These are phyloP conservation scores for Vanderwaltozyma yarrowii DNA, from an alignment of 805 yeast species.

Conservation along the genomic window DNA sequence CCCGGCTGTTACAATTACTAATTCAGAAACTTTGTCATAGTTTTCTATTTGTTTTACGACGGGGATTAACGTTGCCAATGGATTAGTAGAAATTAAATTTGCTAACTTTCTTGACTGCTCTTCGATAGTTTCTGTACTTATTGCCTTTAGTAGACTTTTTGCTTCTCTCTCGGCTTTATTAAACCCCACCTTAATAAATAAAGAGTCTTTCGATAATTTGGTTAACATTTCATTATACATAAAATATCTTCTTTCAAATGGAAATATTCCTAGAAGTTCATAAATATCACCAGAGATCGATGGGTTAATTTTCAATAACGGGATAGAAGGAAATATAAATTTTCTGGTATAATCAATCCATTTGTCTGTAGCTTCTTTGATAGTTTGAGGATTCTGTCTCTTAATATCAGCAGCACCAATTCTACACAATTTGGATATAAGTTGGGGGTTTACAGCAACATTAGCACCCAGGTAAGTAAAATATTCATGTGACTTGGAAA, in stretches of 20 bases:
- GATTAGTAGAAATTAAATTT: conserved; percentile 62
- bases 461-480: conserved; percentile 47
- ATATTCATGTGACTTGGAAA: conserved; percentile 38
- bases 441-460: conserved; percentile 36
- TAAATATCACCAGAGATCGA: conserved; percentile 52
- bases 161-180: conserved; percentile 69
- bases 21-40: conserved; percentile 73
- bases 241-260: conserved; percentile 57
- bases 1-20: conserved; percentile 69
- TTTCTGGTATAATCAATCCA: conserved; percentile 61
- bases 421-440: conserved; percentile 51
- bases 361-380: conserved; percentile 11
- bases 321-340: conserved; percentile 54
- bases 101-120: conserved; percentile 67
- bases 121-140: conserved; percentile 69
- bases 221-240: conserved; percentile 71
- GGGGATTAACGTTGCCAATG: conserved; percentile 63
- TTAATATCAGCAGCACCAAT: conserved; percentile 38
- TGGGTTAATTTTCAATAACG: conserved; percentile 45
- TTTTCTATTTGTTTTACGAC: conserved; percentile 79
- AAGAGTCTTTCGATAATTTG: conserved; percentile 44
- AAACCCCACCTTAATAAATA: conserved; percentile 47
- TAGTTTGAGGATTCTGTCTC: conserved; percentile 1
- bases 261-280: conserved; percentile 40
- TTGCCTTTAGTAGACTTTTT: conserved; percentile 64